Conservation (phyloP, 805 yeast species). For the Suhomyces sp. region DNA sequence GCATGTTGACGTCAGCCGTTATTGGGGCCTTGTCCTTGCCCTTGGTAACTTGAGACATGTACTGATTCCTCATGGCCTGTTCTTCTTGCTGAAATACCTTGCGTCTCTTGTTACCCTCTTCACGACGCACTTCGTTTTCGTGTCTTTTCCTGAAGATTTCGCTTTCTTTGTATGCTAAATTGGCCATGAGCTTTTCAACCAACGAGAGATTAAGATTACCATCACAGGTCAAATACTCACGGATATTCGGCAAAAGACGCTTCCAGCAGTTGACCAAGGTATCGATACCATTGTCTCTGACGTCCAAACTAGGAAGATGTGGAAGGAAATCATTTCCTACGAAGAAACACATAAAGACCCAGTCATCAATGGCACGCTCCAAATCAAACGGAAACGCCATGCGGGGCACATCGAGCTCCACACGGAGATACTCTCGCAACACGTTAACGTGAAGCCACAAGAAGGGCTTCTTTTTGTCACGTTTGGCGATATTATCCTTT, state of each 20-base stretch:
- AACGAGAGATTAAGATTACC: conserved; percentile 75
- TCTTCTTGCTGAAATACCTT: conserved; percentile 48
- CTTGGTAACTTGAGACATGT: conserved; percentile 54
- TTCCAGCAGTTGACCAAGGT: conserved; percentile 82
- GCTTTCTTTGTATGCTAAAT: conserved; percentile 71
- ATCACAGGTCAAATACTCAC: conserved; percentile 83
- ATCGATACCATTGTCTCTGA: conserved; percentile 92
- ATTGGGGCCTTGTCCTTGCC: conserved; percentile 78
- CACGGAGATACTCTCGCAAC: conserved; percentile 80
- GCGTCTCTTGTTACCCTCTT: conserved; percentile 61
- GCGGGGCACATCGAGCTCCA: conserved; percentile 72
- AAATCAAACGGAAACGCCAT: conserved; percentile 75
- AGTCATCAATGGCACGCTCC: conserved; percentile 96
- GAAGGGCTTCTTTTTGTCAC: conserved; percentile 71
- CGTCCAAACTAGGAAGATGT: conserved; percentile 90
- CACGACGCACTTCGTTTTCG: conserved; percentile 66
- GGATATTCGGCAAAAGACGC: conserved; percentile 57
- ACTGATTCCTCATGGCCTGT: conserved; percentile 41
- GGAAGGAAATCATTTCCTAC: conserved; percentile 99
- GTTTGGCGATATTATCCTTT: conserved; percentile 35
- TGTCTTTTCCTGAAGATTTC: conserved; percentile 70
- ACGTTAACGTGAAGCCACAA: conserved; percentile 90
- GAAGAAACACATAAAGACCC: conserved; percentile 98
- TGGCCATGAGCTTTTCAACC: conserved; percentile 67
- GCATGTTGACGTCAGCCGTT: conserved; percentile 66